These are phyloP conservation scores for Flaveria bidentis DNA, from an alignment of 129 eudicot genomes.

Conservation along the genomic window DNA sequence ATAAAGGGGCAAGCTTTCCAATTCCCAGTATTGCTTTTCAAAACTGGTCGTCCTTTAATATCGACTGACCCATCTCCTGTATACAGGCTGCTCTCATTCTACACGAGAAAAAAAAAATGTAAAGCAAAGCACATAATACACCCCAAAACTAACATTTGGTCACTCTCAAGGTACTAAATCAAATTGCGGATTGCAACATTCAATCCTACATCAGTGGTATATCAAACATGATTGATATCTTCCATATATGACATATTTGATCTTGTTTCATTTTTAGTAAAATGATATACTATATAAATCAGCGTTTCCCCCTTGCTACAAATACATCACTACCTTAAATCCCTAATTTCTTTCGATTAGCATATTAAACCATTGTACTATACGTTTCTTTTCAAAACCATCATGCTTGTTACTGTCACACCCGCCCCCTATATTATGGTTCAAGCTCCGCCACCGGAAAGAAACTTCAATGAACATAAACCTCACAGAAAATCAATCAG, in stretches of 20 bases:
- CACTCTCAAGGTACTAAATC: neutral
- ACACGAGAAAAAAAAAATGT: neutral
- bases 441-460: neutral
- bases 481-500: neutral
- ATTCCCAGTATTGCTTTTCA: slow-evolving; percentile 68
- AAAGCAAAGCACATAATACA: neutral
- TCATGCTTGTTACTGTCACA: neutral
- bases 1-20: slow-evolving; percentile 87
- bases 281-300: slow-evolving; percentile 3
- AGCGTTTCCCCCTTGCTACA: no score
- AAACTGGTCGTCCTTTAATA: slow-evolving; percentile 58
- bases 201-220: neutral
- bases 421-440: no score
- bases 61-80: slow-evolving; percentile 82
- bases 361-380: neutral
- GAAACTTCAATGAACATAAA: neutral
- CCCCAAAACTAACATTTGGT: neutral
- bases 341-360: neutral
- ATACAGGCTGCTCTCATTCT: slow-evolving; percentile 50
- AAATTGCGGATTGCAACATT: neutral
- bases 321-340: neutral
- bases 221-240: neutral
- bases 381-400: no score
- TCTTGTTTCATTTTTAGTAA: neutral
- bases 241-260: neutral